A percentile compares a stretch with the other conserved stretches of the same genome.
These are phyloP conservation scores for Sclerotinia glacialis DNA, from an alignment of 2,329 filamentous ascomycete species.

Conservation along the genomic window DNA sequence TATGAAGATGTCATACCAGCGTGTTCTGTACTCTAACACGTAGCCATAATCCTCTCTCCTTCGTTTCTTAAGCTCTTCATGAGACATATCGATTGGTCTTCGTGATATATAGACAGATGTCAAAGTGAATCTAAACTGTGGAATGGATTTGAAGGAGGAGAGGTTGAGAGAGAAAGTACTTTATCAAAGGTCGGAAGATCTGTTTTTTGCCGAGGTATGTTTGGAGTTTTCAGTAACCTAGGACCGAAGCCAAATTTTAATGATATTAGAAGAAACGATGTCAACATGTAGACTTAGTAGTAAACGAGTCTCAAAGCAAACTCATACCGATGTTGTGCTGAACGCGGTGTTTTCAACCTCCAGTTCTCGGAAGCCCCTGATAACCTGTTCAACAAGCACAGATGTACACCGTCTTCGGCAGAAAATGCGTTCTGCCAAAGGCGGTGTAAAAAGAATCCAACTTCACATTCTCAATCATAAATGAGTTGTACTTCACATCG, in stretches of 20 bases:
- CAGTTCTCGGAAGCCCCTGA: no score
- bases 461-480: neutral
- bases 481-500: neutral
- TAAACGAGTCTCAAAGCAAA: neutral
- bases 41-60: conserved; percentile 72
- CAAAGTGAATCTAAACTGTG: neutral
- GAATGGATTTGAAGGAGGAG: neutral
- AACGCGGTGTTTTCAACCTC: neutral
- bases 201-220: neutral
- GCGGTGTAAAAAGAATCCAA: neutral
- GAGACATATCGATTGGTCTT: conserved; percentile 31
- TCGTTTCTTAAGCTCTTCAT: conserved; percentile 55
- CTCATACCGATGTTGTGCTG: neutral
- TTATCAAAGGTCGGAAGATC: neutral
- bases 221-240: neutral
- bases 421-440: conserved; percentile 5
- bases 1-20: conserved; percentile 59
- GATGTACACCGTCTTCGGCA: conserved; percentile 6
- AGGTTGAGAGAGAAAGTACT: neutral
- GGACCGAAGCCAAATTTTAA: neutral
- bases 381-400: no score
- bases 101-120: neutral
- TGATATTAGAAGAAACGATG: neutral
- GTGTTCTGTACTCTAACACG: conserved; percentile 75
- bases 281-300: neutral